Evolutionary conservation across 1,139 yeast genomes (phyloP), one percentile per base, ranked within the genome.

Genomic region (Casaregolazyma suthepensis): DNA sequence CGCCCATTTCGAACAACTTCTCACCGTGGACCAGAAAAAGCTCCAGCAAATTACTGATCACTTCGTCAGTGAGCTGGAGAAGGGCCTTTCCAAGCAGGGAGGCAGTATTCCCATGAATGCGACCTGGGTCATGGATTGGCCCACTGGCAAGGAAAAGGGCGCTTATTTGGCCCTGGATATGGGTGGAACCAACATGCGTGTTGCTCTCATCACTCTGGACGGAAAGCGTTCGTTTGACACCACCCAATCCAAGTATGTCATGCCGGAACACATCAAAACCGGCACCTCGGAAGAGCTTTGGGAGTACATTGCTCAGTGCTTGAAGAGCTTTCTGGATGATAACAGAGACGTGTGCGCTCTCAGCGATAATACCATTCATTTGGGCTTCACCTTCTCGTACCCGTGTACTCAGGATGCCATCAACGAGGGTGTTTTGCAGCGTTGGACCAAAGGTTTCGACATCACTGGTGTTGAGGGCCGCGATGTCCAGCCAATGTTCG

Each of bases 401-500:
- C 98, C 99, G 54, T 89, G 93, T 58, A 77, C 90, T 47, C 99
- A 93, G 74, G 71, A 75, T 60, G 86, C 85, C 56, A 89, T 93
- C 67, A 85, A 88, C 74, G 78, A 81, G 63, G 99, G 98, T 68
- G 71, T 87, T 55, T 79, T 93, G 69, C 96, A 89, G 77, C 81
- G 94, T 72, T 93, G 99, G 99, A 93, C 99, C 58, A 93, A 93
- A 76, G 99, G 99, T 60, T 93, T 88, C 72, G 96, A 93, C 70
- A 89, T 93, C 64, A 86, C 81, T 54, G 90, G 86, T 57, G 97
- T 93, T 53, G 99, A 93, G 75, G 97, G 97, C 58, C 79, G 87
- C 54, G 96, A 93, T 67, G 97, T 93, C 54, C 96, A 87, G 52
- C 96, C 96, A 59, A 77, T 91, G 86, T 80, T 93, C 65, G 95